phyloP scores from a whole-genome alignment of 2,329 filamentous ascomycete genomes.

The Stachybotrys chlorohalonatus region DNA sequence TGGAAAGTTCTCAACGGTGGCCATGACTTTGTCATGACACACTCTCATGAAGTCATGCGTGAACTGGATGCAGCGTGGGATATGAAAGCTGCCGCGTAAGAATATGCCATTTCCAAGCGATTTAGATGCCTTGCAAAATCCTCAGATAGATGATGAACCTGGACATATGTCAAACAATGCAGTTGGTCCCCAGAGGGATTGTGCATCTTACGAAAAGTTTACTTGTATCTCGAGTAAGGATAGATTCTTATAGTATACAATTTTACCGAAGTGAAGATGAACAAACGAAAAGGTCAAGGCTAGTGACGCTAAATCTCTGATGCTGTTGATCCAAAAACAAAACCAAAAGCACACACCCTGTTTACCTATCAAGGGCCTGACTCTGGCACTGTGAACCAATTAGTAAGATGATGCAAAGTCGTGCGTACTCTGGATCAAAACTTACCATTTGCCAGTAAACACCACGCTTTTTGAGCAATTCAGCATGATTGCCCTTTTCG shows the following conservation, averaged over 20 bases:
- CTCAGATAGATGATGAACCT: too few relatives aligned
- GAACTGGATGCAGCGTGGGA: constrained; percentile 41
- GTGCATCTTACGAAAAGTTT: too few relatives aligned
- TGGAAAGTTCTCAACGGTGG: constrained; percentile 44
- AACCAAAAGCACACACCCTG: too few relatives aligned
- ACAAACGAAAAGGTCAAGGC: not conserved
- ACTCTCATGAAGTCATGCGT: constrained; percentile 31
- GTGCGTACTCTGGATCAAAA: constrained; percentile 2
- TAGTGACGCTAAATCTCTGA: not conserved
- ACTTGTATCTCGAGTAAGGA: too few relatives aligned
- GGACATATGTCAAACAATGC: too few relatives aligned
- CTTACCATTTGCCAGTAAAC: constrained; percentile 51
- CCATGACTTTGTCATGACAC: constrained; percentile 57
- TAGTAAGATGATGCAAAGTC: not conserved
- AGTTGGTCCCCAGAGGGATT: too few relatives aligned
- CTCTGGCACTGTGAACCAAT: constrained; percentile 42
- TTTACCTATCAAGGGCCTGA: constrained; percentile 44
- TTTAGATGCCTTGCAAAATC: too few relatives aligned
- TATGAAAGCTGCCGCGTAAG: constrained; percentile 2
- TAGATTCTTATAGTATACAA: too few relatives aligned
- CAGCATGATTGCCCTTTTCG: constrained; percentile 43
- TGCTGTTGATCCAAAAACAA: too few relatives aligned
- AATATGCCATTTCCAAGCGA: not conserved
- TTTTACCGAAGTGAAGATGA: too few relatives aligned
- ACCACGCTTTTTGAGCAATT: constrained; percentile 41